Evolutionary conservation across 2,329 filamentous ascomycete genomes (phyloP), one percentile per base, ranked within the genome.

Genomic region (Fusarium sp.): DNA sequence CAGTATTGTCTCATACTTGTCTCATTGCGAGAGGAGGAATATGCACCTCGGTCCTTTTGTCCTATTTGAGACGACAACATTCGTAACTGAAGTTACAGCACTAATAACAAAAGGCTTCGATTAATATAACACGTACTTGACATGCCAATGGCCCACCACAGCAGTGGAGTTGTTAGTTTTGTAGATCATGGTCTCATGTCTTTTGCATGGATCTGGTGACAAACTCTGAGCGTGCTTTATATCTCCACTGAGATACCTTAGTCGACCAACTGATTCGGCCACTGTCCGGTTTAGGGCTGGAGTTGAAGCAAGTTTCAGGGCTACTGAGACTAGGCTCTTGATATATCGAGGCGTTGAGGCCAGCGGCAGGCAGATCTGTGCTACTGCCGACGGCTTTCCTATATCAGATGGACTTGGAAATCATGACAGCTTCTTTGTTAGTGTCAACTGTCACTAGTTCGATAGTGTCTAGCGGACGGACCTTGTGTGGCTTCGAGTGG

Each of bases 171-270:
- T 34, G 20, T 48, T 61, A 44, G 58, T 42, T 32, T 22, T n/a
- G 57, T 56, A 62, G 60, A 63, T 63, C 60, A 56, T 62, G 27
- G 32, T n/a, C 32, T 24, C 34, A 25, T 37, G 20, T 32, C 29
- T 40, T 52, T 52, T 40, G 5, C 13, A 52, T 52, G 24, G 49
- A 52, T 16, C 18, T n/a, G 34, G 32, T 41, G 49, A 52, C 4
- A 25, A 52, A 42, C 34, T n/a, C 9, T 41, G 20, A n/a, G 40
- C 14, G 25, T 42, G 34, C 34, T 52, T 7, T 41, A 52, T 29
- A 52, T 52, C 49, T 20, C 49, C 49, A 41, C 49, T 16, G 34
- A 41, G 13, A 22, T 41, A 52, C 34, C 9, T 52, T 41, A 27
- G 24, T 42, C 18, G 25, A 16, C 24, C 48, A 41, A 40, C 32